Evolutionary conservation across 2,329 filamentous ascomycete genomes (phyloP).

Genomic region (Xylariaceae sp.): DNA sequence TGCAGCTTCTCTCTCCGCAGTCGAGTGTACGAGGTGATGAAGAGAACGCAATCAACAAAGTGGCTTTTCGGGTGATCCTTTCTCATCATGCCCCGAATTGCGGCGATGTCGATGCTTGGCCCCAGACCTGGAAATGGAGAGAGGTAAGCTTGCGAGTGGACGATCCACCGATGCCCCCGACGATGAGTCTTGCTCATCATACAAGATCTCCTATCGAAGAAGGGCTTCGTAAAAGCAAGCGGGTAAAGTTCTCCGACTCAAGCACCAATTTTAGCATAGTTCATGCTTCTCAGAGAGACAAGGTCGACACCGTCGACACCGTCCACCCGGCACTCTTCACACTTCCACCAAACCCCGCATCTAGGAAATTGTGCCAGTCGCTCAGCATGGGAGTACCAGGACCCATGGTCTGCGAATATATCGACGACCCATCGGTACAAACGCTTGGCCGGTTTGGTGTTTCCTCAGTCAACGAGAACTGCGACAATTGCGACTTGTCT

Average conservation of each 20-base stretch:
- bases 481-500: not conserved
- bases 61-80: slow-evolving; percentile 1
- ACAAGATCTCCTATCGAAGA: not conserved
- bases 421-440: not conserved
- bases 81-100: not conserved
- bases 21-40: not conserved
- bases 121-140: not conserved
- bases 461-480: not conserved
- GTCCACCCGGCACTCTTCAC: not conserved
- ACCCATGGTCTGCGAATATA: slow-evolving; percentile 1
- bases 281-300: not conserved
- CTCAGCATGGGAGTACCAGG: not conserved
- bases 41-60: slow-evolving; percentile 3
- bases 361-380: slow-evolving; percentile 1
- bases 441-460: slow-evolving; percentile 4
- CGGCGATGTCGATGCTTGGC: not conserved
- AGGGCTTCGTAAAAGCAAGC: not conserved
- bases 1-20: not conserved
- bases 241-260: not conserved
- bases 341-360: not conserved
- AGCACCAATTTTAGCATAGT: not conserved
- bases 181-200: not conserved
- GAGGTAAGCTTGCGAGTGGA: slow-evolving; percentile 5
- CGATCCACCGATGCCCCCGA: not conserved
- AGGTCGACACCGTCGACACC: not conserved